Evolutionary conservation across 2,329 filamentous ascomycete genomes (phyloP), one percentile per base, ranked within the genome.

Genomic region (Madurella fahalii): DNA sequence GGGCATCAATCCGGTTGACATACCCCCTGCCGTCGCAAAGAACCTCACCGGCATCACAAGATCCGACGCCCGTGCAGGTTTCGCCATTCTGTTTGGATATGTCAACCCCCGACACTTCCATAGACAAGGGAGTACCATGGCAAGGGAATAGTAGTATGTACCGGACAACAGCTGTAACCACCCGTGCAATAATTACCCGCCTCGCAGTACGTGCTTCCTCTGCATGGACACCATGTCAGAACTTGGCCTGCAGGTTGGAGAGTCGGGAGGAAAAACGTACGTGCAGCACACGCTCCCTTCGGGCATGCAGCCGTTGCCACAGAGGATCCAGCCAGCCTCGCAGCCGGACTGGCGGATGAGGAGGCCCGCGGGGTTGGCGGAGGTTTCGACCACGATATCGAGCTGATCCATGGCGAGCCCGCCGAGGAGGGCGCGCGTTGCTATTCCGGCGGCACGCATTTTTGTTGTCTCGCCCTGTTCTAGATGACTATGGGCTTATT

Each of bases 151-250:
- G 15, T n/a, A 9, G 30, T 15, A n/a, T 37, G 20, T 20, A 58
- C 54, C 31, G 58, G 55, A 47, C 70, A 72, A 61, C 70, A 72
- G n/a, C 68, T 68, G 5, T 61, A 58, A 2, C 42, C 7, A 37
- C 60, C 54, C 52, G 51, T 54, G 48, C 70, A 72, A 54, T 64
- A 64, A 17, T 65, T 59, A 5, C 67, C 69, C 12, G 47, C n/a
- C 8, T 65, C 61, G 59, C 70, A 72, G 55, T 65, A 72, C 13
- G 63, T 53, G 34, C 56, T 55, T 45, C 65, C 62, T 20, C 25
- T 45, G 25, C 4, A 37, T 37, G 34, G 13, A 37, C 34, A 37
- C 11, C 13, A 4, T 11, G 34, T 15, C 4, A 11, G 11, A 37
- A 12, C 34, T 5, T 37, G 9, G 34, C 9, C 9, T 25, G 25